phyloP scores from a whole-genome alignment of 495 filamentous ascomycete species.

The Evansstolkia leycettana region DNA sequence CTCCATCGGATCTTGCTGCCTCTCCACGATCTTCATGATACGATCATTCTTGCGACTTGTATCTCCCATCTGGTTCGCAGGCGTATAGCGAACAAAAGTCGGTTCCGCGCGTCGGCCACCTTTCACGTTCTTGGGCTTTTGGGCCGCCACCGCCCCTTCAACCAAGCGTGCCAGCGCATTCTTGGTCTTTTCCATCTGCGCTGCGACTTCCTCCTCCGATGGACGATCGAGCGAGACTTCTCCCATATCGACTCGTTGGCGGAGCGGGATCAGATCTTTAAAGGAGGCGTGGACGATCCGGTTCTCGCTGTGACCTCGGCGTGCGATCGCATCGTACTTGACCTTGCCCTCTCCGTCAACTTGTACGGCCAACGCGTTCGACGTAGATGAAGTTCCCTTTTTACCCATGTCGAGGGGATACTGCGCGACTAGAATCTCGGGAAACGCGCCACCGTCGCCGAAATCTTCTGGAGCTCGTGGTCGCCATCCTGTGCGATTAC shows the following conservation, averaged over 20 bases:
- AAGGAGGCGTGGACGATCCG: slow-evolving; percentile 88
- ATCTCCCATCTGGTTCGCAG: slow-evolving; percentile 95
- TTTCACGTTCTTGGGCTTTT: slow-evolving; percentile 92
- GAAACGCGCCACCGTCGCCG: slow-evolving; percentile 93
- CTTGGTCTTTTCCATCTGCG: slow-evolving; percentile 77
- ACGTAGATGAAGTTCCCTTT: slow-evolving; percentile 52
- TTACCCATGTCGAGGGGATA: slow-evolving; percentile 93
- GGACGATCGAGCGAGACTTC: slow-evolving; percentile 85
- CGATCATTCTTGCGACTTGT: slow-evolving; percentile 77
- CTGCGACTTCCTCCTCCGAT: slow-evolving; percentile 68
- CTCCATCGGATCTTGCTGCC: slow-evolving; percentile 94
- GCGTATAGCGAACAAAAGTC: slow-evolving; percentile 92
- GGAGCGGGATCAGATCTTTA: slow-evolving; percentile 89
- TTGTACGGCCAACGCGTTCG: slow-evolving; percentile 83
- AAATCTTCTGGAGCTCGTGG: slow-evolving; percentile 80
- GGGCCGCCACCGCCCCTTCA: slow-evolving; percentile 71
- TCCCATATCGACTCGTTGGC: slow-evolving; percentile 86
- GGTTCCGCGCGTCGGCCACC: slow-evolving; percentile 65
- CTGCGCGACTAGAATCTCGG: slow-evolving; percentile 86
- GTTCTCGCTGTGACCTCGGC: slow-evolving; percentile 72
- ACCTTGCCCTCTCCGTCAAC: slow-evolving; percentile 86
- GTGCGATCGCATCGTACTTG: slow-evolving; percentile 92
- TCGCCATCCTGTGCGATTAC: slow-evolving; percentile 75
- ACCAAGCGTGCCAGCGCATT: slow-evolving; percentile 73
- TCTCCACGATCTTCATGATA: slow-evolving; percentile 96